Percentiles rank a stretch among this genome's conserved stretches.
phyloP scores from a whole-genome alignment of 2,329 filamentous ascomycete genomes.

The Aspergillus niger region DNA sequence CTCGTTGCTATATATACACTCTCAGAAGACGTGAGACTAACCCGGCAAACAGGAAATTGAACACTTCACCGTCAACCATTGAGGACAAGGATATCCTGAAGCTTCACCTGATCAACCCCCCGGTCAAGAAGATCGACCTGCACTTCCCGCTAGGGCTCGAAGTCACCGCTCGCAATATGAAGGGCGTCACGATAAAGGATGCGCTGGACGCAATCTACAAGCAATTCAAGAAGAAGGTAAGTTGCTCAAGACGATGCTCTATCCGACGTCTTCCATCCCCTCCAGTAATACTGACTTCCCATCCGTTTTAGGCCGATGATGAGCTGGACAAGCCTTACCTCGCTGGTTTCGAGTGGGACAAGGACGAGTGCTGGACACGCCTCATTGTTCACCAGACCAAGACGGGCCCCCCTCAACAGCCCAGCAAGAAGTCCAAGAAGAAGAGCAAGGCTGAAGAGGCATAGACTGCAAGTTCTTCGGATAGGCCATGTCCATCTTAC shows the following conservation, averaged over 20 bases:
- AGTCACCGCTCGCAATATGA: constrained; percentile 85
- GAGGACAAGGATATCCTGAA: constrained; percentile 86
- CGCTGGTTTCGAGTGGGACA: constrained; percentile 94
- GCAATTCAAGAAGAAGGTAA: constrained; percentile 92
- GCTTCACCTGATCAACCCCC: constrained; percentile 75
- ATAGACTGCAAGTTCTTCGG: constrained; percentile 25
- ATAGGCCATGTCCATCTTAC: background rate
- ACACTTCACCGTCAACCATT: constrained; percentile 74
- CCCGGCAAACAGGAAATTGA: constrained; percentile 74
- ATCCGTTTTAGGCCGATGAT: constrained; percentile 72
- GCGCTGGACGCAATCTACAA: constrained; percentile 94
- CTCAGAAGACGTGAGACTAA: constrained; percentile 1
- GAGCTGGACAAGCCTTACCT: constrained; percentile 86
- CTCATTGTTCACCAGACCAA: constrained; percentile 84
- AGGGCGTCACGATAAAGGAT: constrained; percentile 97
- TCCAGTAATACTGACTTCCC: constrained; percentile 4
- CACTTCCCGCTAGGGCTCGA: constrained; percentile 86
- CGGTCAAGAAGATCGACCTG: constrained; percentile 91
- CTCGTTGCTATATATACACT: background rate
- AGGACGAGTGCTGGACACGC: constrained; percentile 84
- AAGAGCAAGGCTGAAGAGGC: constrained; percentile 47
- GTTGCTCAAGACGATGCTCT: constrained; percentile 30
- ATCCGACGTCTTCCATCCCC: background rate
- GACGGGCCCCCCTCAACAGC: constrained; percentile 56
- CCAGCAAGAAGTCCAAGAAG: constrained; percentile 67